Evolutionary conservation across 805 yeast species (phyloP), one percentile per base, ranked within the genome.

Genomic region (Sungouiozyma ichnusensis): DNA sequence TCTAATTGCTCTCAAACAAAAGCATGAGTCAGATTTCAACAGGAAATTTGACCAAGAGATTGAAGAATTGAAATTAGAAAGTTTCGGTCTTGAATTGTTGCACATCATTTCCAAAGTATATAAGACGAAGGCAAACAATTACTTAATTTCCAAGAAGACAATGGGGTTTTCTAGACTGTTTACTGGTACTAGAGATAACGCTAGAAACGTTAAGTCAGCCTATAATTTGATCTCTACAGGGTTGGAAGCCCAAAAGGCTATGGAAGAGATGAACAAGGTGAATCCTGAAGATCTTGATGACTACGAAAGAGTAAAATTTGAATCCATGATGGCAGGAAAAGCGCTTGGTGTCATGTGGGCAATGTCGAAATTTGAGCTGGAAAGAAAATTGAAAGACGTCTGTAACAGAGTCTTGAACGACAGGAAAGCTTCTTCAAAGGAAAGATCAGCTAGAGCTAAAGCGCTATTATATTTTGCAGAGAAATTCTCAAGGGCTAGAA

Each of bases 311-410:
- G 86, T 79, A 1, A 92, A 86, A 57, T 75, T 83, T 65, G 96
- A 90, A 55, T 74, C 86, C 39, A 66, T 76, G 43, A 73, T 90
- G 48, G 79, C 86, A 42, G 97, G 98, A 18, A 92, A 90, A 60
- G 75, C 92, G 17, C 71, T 92, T 39, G 90, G 92, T 6, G 87
- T 95, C 1, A 94, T 95, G 16, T 92, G 99, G 99, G 84, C 85
- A 17, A 85, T 94, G 33, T 85, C 95, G 16, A 79, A 83, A 51
- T 81, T 78, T 63, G 99, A 92, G 65, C 79, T 88, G 41, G 80
- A 81, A 45, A 71, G 81, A 20, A 79, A 84, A n/a, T 58, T 84
- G 40, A 76, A 92, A 38, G 88, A 81, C 27, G 87, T 87, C 8
- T 85, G 92, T 60, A 92, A 85, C 49, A 72, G 70, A 45, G 83